Percentiles rank a stretch among this genome's conserved stretches.
Evolutionary conservation across 805 yeast genomes (phyloP).

Genomic region (Phaffomyces antillensis): DNA sequence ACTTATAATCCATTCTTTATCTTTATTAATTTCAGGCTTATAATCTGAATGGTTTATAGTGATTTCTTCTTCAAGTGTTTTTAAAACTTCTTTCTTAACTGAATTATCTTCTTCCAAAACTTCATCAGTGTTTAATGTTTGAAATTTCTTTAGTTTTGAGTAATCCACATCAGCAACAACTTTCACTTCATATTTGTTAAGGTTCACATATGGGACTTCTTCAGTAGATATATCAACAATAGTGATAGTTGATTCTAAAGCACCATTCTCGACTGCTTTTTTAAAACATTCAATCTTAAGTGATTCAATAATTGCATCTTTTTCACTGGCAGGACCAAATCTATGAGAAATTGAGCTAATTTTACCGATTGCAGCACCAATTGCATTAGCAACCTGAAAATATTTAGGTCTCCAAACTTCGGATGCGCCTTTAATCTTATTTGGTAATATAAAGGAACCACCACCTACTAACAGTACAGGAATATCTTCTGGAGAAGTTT

Average conservation of each 20-base stretch:
- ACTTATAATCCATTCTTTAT: constrained; percentile 21
- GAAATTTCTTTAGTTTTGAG: constrained; percentile 18
- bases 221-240: constrained; percentile 20
- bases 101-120: not conserved
- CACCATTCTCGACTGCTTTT: constrained; percentile 22
- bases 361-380: constrained; percentile 35
- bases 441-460: constrained; percentile 40
- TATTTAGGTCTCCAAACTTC: constrained; percentile 36
- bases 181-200: constrained; percentile 23
- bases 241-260: constrained; percentile 16
- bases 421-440: constrained; percentile 33
- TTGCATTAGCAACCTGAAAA: constrained; percentile 43
- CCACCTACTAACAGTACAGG: constrained; percentile 44
- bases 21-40: constrained; percentile 10
- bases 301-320: constrained; percentile 15
- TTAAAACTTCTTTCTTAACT: constrained; percentile 1
- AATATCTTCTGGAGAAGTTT: constrained; percentile 36
- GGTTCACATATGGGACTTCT: constrained; percentile 25
- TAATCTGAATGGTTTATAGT: constrained; percentile 20
- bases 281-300: constrained; percentile 17
- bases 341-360: not conserved
- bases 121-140: constrained; percentile 2
- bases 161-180: constrained; percentile 15
- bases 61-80: constrained; percentile 16
- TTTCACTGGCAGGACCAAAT: constrained; percentile 23